These are phyloP conservation scores for Lachancea mirantina DNA, from an alignment of 805 yeast species.

Conservation along the genomic window DNA sequence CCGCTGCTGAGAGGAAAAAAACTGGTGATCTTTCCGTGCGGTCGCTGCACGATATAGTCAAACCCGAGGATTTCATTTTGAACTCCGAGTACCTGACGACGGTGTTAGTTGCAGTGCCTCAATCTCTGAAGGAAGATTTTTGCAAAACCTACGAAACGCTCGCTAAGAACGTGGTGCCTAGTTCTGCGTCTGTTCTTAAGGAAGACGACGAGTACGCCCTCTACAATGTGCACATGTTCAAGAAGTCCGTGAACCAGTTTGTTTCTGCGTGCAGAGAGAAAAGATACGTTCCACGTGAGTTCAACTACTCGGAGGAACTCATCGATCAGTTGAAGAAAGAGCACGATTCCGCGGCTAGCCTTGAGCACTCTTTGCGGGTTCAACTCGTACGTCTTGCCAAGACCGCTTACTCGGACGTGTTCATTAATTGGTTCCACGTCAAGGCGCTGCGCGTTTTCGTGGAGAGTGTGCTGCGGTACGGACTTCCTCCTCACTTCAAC, in stretches of 20 bases:
- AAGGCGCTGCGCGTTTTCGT: conserved; percentile 83
- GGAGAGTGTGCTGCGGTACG: conserved; percentile 91
- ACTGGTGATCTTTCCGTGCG: conserved; percentile 90
- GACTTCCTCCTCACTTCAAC: conserved; percentile 88
- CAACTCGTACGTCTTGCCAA: conserved; percentile 78
- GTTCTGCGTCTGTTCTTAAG: conserved; percentile 67
- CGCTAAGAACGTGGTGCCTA: conserved; percentile 80
- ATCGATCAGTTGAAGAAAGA: conserved; percentile 71
- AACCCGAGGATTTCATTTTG: conserved; percentile 73
- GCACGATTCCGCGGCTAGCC: conserved; percentile 63
- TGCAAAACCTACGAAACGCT: conserved; percentile 67
- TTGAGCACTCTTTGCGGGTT: conserved; percentile 64
- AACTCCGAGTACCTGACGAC: conserved; percentile 83
- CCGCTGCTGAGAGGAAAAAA: conserved; percentile 86
- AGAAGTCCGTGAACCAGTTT: conserved; percentile 68
- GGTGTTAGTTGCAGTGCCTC: conserved; percentile 84
- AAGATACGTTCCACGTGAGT: conserved; percentile 90
- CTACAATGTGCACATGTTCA: conserved; percentile 77
- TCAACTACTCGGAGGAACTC: conserved; percentile 71
- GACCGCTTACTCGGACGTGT: conserved; percentile 84
- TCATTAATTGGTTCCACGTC: conserved; percentile 84
- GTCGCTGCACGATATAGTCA: conserved; percentile 83
- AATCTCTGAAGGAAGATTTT: conserved; percentile 51
- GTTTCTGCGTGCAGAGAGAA: conserved; percentile 66
- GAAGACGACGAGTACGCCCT: conserved; percentile 68